phyloP scores from a whole-genome alignment of 2,329 filamentous ascomycete genomes.

The Fusarium bactridioides region DNA sequence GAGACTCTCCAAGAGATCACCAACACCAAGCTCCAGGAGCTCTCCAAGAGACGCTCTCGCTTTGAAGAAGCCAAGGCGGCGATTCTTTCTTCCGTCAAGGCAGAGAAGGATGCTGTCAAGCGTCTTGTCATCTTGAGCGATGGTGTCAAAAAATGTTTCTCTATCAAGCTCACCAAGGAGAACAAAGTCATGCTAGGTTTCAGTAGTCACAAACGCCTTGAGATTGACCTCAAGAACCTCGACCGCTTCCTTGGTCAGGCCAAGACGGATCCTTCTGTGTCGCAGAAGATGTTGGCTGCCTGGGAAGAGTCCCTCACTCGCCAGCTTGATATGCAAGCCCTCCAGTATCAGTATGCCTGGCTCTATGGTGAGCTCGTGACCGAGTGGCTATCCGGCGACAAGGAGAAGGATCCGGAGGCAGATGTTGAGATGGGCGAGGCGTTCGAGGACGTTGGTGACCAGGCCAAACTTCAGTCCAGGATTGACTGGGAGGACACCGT shows the following conservation, averaged over 20 bases:
- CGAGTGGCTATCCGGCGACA: constrained; percentile 53
- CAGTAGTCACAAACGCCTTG: constrained; percentile 41
- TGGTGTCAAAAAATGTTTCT: constrained; percentile 49
- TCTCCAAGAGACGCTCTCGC: constrained; percentile 49
- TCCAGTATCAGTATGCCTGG: constrained; percentile 54
- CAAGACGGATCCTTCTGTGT: constrained; percentile 52
- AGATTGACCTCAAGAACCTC: constrained; percentile 49
- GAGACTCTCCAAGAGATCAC: constrained; percentile 55
- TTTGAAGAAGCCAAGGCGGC: constrained; percentile 49
- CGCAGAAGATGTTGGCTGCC: constrained; percentile 41
- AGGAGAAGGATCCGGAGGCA: constrained; percentile 14
- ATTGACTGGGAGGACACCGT: constrained; percentile 55
- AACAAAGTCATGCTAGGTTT: constrained; percentile 34
- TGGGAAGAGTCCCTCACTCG: constrained; percentile 50
- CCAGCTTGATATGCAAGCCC: constrained; percentile 51
- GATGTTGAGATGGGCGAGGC: constrained; percentile 45
- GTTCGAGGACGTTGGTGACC: constrained; percentile 52
- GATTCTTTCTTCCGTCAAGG: constrained; percentile 41
- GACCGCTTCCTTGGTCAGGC: constrained; percentile 52
- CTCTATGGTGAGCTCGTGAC: constrained; percentile 57
- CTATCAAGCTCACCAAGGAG: constrained; percentile 42
- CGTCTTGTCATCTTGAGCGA: constrained; percentile 46
- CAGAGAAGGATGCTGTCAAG: constrained; percentile 39
- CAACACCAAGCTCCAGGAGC: constrained; percentile 53
- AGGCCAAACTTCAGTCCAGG: constrained; percentile 50